Percentiles rank a stretch among this genome's conserved stretches.
phyloP scores from a whole-genome alignment of 2,329 filamentous ascomycete genomes.

The Pseudopyrenochaeta lycopersici region DNA sequence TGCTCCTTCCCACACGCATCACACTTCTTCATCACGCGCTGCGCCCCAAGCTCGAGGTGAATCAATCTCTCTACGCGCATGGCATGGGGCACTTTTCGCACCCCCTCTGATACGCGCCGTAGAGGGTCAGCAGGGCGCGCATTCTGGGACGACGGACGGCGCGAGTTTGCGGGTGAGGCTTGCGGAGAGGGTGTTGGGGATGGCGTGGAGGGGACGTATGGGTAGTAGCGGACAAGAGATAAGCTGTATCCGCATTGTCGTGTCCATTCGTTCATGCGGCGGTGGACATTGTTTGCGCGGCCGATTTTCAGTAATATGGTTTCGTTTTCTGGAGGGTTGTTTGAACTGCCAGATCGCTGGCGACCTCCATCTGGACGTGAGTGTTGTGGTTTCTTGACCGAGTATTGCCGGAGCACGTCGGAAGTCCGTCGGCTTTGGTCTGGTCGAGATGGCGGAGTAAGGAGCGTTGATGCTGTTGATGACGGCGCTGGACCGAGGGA shows the following conservation, averaged over 20 bases:
- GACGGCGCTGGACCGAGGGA: conserved; percentile 64
- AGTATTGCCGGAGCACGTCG: conserved; percentile 46
- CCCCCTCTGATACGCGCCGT: conserved; percentile 30
- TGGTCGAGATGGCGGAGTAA: conserved; percentile 61
- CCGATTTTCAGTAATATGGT: conserved; percentile 75
- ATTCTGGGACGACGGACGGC: conserved; percentile 31
- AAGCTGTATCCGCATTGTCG: conserved; percentile 91
- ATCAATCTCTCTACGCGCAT: conserved; percentile 90
- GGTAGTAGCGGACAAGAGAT: conserved; percentile 90
- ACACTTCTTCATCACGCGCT: conserved; percentile 71
- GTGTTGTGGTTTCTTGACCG: conserved; percentile 26
- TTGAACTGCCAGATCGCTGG: conserved; percentile 25
- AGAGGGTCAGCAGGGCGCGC: conserved; percentile 14
- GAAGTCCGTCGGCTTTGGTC: conserved; percentile 40
- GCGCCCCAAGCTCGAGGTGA: conserved; percentile 81
- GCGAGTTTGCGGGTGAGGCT: conserved; percentile 37
- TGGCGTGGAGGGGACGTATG: conserved; percentile 66
- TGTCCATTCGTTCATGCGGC: conserved; percentile 91
- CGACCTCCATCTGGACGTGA: conserved; percentile 12
- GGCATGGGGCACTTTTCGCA: conserved; percentile 81
- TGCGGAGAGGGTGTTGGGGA: conserved; percentile 36
- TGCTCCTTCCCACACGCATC: conserved; percentile 83
- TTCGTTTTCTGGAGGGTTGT: conserved; percentile 49
- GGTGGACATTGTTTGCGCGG: conserved; percentile 81
- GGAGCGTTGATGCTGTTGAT: conserved; percentile 54